A percentile compares a stretch with the other conserved stretches of the same genome.
phyloP scores from a whole-genome alignment of 257 asterid genomes.

The Haberlea rhodopensis region DNA sequence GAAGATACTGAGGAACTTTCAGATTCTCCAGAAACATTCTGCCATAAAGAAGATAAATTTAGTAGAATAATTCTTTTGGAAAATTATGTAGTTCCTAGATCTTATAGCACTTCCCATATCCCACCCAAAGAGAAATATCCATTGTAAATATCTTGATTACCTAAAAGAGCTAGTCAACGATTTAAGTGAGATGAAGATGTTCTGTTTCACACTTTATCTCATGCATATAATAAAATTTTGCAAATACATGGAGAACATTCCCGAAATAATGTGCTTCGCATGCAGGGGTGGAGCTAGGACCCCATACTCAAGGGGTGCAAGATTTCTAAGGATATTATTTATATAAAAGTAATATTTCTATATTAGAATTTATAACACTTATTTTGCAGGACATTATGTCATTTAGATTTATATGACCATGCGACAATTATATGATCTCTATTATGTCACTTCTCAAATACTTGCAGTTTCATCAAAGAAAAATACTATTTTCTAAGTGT shows the following conservation, averaged over 20 bases:
- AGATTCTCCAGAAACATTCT: conserved; percentile 71
- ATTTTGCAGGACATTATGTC: too few species aligned
- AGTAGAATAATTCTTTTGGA: conserved; percentile 7
- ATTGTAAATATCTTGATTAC: conserved; percentile 1
- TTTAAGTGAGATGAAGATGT: conserved; percentile 8
- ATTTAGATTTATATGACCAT: too few species aligned
- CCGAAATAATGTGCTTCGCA: neutral
- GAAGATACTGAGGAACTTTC: conserved; percentile 60
- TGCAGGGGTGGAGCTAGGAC: conserved; percentile 27
- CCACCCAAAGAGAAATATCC: conserved; percentile 12
- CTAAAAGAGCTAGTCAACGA: conserved; percentile 16
- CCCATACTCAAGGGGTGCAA: too few species aligned
- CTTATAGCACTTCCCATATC: conserved; percentile 14
- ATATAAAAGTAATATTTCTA: too few species aligned
- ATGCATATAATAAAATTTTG: conserved; percentile 5
- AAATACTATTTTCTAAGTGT: too few species aligned
- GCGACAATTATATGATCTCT: too few species aligned
- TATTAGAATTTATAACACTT: too few species aligned
- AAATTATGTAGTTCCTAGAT: conserved; percentile 18
- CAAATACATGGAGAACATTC: conserved; percentile 11
- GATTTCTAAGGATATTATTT: too few species aligned
- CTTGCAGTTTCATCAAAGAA: too few species aligned
- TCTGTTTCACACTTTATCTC: conserved; percentile 13
- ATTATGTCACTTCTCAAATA: too few species aligned
- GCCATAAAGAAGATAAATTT: conserved; percentile 27